Evolutionary conservation across 2,329 filamentous ascomycete genomes (phyloP).

Genomic region (Botrytis sinoallii): DNA sequence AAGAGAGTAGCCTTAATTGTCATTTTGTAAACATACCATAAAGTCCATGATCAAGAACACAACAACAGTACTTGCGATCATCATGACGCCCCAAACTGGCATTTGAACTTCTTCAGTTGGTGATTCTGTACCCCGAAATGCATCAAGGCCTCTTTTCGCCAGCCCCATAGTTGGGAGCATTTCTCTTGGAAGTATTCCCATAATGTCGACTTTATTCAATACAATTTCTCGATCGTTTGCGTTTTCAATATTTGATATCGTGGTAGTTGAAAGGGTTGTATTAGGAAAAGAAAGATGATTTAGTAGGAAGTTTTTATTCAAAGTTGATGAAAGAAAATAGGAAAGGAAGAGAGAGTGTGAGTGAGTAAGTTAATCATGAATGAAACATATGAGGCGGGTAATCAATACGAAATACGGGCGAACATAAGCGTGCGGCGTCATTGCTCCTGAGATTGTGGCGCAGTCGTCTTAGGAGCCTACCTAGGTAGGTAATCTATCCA

Average conservation of each 20-base stretch:
- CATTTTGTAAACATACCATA: slow-evolving; percentile 22
- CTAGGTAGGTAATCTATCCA: too few relatives aligned
- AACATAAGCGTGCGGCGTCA: background rate
- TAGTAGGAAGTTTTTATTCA: background rate
- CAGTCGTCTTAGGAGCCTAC: background rate
- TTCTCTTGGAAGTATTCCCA: background rate
- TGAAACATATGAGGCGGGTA: background rate
- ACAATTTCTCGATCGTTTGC: background rate
- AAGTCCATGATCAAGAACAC: slow-evolving; percentile 20
- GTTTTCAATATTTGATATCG: background rate
- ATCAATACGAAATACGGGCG: background rate
- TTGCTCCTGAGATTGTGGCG: background rate
- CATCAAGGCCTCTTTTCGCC: slow-evolving; percentile 2
- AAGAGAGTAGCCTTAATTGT: background rate
- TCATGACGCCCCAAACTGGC: slow-evolving; percentile 29
- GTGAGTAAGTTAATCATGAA: background rate
- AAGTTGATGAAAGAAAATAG: background rate
- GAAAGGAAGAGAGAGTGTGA: background rate
- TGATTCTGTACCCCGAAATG: background rate
- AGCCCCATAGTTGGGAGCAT: background rate
- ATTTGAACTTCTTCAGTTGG: slow-evolving; percentile 18
- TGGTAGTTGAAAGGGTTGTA: background rate
- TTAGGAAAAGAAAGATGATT: background rate
- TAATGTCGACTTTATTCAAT: background rate
- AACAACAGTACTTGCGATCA: slow-evolving; percentile 23